These are phyloP conservation scores for Alternaria brassicicola DNA, from an alignment of 2,329 filamentous ascomycete species.

Conservation along the genomic window DNA sequence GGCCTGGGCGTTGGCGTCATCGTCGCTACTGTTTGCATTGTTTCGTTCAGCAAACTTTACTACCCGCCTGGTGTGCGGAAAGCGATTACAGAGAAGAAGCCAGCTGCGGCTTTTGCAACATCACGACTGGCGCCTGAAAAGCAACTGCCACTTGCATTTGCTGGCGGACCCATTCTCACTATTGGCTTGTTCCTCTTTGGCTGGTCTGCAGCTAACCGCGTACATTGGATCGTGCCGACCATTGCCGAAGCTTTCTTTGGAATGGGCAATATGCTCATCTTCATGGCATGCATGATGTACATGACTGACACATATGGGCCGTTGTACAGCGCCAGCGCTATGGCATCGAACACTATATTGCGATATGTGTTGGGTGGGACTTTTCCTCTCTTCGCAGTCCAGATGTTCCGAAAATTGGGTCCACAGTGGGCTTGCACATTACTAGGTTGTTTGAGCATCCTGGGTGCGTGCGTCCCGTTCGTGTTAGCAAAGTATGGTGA, in stretches of 20 bases:
- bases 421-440: conserved; percentile 19
- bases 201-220: conserved; percentile 43
- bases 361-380: conserved; percentile 62
- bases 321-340: conserved; percentile 62
- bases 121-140: conserved; percentile 36
- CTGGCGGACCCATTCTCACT: conserved; percentile 43
- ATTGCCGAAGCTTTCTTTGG: conserved; percentile 32
- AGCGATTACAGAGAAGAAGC: not conserved
- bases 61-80: conserved; percentile 4
- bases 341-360: conserved; percentile 65
- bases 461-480: conserved; percentile 15
- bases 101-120: conserved; percentile 13
- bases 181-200: conserved; percentile 49
- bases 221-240: conserved; percentile 50
- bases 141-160: conserved; percentile 43
- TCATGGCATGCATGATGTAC: conserved; percentile 18
- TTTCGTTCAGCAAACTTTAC: conserved; percentile 7
- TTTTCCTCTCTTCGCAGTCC: conserved; percentile 67
- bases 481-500: conserved; percentile 22
- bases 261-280: conserved; percentile 8
- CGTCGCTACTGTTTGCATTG: conserved; percentile 1
- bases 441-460: conserved; percentile 14
- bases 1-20: conserved; percentile 10
- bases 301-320: conserved; percentile 54
- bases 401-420: conserved; percentile 38